Conservation (phyloP, 257 asterid species). For the Nicotiana knightiana region DNA sequence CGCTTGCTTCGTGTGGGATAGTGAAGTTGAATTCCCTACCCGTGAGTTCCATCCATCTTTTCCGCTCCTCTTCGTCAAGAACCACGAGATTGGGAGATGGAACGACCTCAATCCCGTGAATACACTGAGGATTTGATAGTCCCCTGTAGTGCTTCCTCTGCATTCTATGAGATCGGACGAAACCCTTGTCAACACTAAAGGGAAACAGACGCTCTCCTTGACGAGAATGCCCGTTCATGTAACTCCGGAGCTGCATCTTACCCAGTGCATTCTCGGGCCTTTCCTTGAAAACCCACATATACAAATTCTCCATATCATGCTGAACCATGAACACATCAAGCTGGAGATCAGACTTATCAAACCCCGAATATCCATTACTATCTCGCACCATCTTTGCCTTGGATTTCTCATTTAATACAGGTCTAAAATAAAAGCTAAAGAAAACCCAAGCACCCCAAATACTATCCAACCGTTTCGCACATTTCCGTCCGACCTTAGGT, state of each 20-base stretch:
- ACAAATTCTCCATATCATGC: slow-evolving; percentile 97
- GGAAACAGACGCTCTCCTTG: slow-evolving; percentile 92
- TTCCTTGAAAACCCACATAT: slow-evolving; percentile 97
- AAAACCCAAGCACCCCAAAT: slow-evolving; percentile 99
- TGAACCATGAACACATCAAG: slow-evolving; percentile 90
- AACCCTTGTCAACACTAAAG: slow-evolving; percentile 75
- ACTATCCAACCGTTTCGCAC: slow-evolving; percentile 72
- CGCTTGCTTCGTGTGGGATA: slow-evolving; percentile 73
- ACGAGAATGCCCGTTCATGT: slow-evolving; percentile 95
- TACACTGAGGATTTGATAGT: slow-evolving; percentile 90
- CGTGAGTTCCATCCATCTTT: slow-evolving; percentile 79
- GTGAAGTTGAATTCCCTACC: slow-evolving; percentile 67
- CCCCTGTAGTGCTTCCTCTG: slow-evolving; percentile 93
- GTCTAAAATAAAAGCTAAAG: slow-evolving; percentile 89
- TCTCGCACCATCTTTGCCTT: slow-evolving; percentile 67
- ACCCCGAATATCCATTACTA: slow-evolving; percentile 73
- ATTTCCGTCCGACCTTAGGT: slow-evolving; percentile 65
- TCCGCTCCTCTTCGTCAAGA: slow-evolving; percentile 66
- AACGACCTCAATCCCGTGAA: slow-evolving; percentile 82
- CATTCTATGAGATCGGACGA: slow-evolving; percentile 90
- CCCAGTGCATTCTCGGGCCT: slow-evolving; percentile 88
- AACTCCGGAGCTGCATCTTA: slow-evolving; percentile 94
- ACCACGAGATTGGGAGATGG: slow-evolving; percentile 52
- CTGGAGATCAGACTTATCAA: slow-evolving; percentile 75
- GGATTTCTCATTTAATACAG: slow-evolving; percentile 73